Base-by-base conservation (phyloP, 306 rosid genomes). In the Lathyrus tuberosus region DNA sequence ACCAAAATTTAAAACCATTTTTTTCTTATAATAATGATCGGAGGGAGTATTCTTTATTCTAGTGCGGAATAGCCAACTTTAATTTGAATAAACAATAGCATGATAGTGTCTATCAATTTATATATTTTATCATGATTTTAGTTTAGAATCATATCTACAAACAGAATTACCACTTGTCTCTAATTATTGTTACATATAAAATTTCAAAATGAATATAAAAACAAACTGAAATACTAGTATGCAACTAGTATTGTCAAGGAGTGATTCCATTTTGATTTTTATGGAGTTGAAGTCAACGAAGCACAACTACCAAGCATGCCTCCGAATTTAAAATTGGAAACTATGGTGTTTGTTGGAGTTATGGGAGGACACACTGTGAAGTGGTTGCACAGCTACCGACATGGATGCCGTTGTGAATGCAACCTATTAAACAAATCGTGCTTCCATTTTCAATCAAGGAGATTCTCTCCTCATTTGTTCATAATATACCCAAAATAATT, bases 261-360 rank as follows among this genome's bases (percentile, higher is more conserved):
- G 46, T 35, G 40, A 63, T 71, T 71, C 72, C 61, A 22, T 70
- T 54, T 70, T 77, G 48, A 35, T 44, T 71, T 41, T 35, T 58
- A 38, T 58, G 65, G 48, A 24, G 33, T 22, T 49, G 42, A 72
- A 65, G 82, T 78, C 78, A 78, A 78, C 35, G n/a, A 52, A 41
- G 59, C n/a, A 26, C 13, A 68, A 12, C 42, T 67, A 5, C 16
- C 26, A 64, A 73, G 78, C 71, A 46, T 78, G 82, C 37, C 49
- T 59, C 33, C 67, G 37, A 66, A 58, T 76, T 3, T 13, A 52
- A 70, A 76, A 76, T 41, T 41, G 26, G 12, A 31, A 52, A 62
- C 10, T 9, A 15, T 22, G 18, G 24, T 3, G 81, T 64, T 77
- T 72, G 65, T 72, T 66, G 18, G 75, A 30, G 3, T 2, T 2